Percentiles rank a stretch among this genome's conserved stretches.
Evolutionary conservation across 495 filamentous ascomycete species (phyloP).

Genomic region (Penicillium psychrofluorescens): DNA sequence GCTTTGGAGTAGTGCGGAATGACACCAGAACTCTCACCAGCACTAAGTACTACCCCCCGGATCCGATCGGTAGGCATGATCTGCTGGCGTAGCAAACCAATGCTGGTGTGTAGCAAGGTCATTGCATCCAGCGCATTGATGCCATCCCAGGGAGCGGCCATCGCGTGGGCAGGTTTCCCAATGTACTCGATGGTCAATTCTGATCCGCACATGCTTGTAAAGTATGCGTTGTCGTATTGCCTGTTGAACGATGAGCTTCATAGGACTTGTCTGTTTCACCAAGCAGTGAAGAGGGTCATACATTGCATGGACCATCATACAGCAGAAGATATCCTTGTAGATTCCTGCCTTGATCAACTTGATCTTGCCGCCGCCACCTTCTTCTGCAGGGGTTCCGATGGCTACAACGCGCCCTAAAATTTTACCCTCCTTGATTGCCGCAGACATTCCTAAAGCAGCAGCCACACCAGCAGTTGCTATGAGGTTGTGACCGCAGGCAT

Average conservation of each 20-base stretch:
- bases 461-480: conserved; percentile 51
- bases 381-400: conserved; percentile 59
- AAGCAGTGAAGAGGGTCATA: conserved; percentile 34
- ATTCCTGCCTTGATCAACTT: conserved; percentile 50
- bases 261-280: too few relatives aligned
- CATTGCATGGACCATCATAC: conserved; percentile 44
- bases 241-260: too few relatives aligned
- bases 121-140: conserved; percentile 10
- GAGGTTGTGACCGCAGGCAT: conserved; percentile 58
- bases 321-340: conserved; percentile 48
- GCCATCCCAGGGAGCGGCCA: conserved; percentile 5
- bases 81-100: conserved; percentile 6
- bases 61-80: conserved; percentile 8
- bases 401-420: conserved; percentile 46
- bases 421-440: conserved; percentile 27
- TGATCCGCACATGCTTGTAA: neutral
- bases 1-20: conserved; percentile 45
- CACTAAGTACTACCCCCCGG: conserved; percentile 6
- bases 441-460: conserved; percentile 40
- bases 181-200: conserved; percentile 2
- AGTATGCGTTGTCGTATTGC: too few relatives aligned
- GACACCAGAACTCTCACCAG: conserved; percentile 36
- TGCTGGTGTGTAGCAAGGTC: conserved; percentile 3
- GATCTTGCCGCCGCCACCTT: conserved; percentile 56
- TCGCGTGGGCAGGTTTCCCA: conserved; percentile 6